phyloP scores from a whole-genome alignment of 2,329 filamentous ascomycete genomes.

The Ceratocystis variospora region DNA sequence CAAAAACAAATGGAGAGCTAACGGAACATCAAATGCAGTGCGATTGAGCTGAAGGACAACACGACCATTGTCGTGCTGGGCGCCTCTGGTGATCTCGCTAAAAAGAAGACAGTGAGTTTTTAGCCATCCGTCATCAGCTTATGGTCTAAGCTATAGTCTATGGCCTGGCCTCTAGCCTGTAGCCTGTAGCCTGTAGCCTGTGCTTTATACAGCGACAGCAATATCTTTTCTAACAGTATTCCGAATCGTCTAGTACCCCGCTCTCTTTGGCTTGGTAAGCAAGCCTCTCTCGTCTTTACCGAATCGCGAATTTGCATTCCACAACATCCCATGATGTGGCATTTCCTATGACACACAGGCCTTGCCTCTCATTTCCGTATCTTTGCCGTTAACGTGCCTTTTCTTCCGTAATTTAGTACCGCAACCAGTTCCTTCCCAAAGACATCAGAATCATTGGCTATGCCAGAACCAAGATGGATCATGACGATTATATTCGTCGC shows the following conservation, averaged over 20 bases:
- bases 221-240: background rate
- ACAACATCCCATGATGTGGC: background rate
- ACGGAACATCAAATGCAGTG: slow-evolving; percentile 35
- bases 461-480: slow-evolving; percentile 99
- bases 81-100: slow-evolving; percentile 91
- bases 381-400: background rate
- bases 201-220: background rate
- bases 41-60: slow-evolving; percentile 95
- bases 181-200: background rate
- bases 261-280: slow-evolving; percentile 91
- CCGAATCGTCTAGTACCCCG: slow-evolving; percentile 61
- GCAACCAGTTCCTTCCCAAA: slow-evolving; percentile 96
- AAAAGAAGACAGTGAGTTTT: slow-evolving; percentile 88
- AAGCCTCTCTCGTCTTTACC: slow-evolving; percentile 3
- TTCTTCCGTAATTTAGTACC: slow-evolving; percentile 48
- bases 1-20: background rate
- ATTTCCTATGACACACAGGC: slow-evolving; percentile 13
- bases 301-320: background rate
- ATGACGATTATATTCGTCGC: slow-evolving; percentile 82
- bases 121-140: slow-evolving; percentile 18
- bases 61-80: slow-evolving; percentile 93
- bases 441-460: slow-evolving; percentile 96
- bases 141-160: background rate
- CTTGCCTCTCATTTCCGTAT: slow-evolving; percentile 10
- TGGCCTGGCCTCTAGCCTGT: background rate